A percentile compares a stretch with the other conserved stretches of the same genome.
Evolutionary conservation across 768 basidiomycete species (phyloP).

Genomic region (Mycena galopus): DNA sequence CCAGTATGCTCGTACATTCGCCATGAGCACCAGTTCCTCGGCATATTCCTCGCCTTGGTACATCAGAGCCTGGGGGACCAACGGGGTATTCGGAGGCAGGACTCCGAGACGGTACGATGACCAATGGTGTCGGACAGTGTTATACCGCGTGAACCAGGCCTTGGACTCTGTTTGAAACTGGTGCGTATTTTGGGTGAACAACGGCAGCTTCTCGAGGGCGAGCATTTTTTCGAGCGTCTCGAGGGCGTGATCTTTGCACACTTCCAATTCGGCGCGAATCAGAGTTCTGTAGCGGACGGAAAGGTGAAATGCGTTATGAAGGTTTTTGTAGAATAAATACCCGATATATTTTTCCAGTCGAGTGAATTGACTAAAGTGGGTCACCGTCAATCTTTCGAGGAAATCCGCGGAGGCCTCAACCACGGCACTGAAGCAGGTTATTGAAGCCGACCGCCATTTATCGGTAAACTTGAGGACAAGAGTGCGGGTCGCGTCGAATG

Average conservation of each 20-base stretch:
- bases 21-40: constrained; percentile 58
- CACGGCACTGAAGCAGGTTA: constrained; percentile 50
- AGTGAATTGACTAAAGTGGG: constrained; percentile 56
- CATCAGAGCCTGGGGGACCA: not conserved
- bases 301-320: not conserved
- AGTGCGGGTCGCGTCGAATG: constrained; percentile 53
- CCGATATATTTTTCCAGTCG: constrained; percentile 42
- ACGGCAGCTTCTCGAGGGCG: constrained; percentile 16
- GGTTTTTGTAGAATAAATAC: constrained; percentile 36
- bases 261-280: constrained; percentile 45
- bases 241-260: constrained; percentile 38
- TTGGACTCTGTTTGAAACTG: constrained; percentile 12
- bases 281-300: constrained; percentile 39
- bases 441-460: constrained; percentile 53
- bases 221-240: constrained; percentile 27
- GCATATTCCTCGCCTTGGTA: constrained; percentile 7
- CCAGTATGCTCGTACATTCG: constrained; percentile 62
- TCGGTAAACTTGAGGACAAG: constrained; percentile 51
- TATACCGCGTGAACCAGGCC: constrained; percentile 19
- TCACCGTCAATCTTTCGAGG: constrained; percentile 40
- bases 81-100: not conserved
- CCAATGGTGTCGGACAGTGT: not conserved
- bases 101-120: not conserved
- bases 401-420: constrained; percentile 43
- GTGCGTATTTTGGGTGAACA: constrained; percentile 35